Evolutionary conservation across 2,329 filamentous ascomycete species (phyloP), one percentile per base, ranked within the genome.

Genomic region (Phaeosphaeria sp.): DNA sequence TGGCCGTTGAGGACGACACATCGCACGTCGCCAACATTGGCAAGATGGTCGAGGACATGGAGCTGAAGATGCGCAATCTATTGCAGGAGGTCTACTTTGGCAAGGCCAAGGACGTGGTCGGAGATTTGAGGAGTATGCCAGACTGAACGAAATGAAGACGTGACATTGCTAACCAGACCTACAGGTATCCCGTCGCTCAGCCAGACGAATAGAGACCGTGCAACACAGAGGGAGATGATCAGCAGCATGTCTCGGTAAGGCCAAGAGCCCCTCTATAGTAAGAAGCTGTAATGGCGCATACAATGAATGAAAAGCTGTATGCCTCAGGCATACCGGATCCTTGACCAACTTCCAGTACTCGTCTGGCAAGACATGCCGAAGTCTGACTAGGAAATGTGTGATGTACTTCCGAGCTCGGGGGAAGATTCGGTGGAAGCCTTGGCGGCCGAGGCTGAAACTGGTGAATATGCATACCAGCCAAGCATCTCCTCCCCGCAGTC

Each of bases 31-130:
- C 91, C 69, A 99, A 99, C 79, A 92, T 98, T 59, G 95, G 95
- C 54, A 79, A 76, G 66, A 84, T 99, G 74, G 93, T 99, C 51
- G 95, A 99, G 83, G 95, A 99, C 78, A 98, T 99, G 95, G 95
- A 99, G 82, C 87, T 97, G 77, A 97, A 97, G 85, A 98, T 99
- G 95, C 88, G 95, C 65, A 99, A 99, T 79, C 79, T 98, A 78
- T 82, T 99, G 77, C 94, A 99, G 83, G 95, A 99, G 80, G 95
- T 99, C 49, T 99, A 99, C 82, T 99, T 99, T 80, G 95, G 95
- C 75, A 99, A 99, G 84, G 94, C 95, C 54, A 97, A 96, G 86
- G 95, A 99, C 79, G 93, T 99, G 2, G 94, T 99, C 3, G 95
- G 94, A 54, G 94, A 99, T 77, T 80, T 99, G 79, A 86, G 95